Conservation (phyloP, 805 yeast species). For the Candida easanensis region DNA sequence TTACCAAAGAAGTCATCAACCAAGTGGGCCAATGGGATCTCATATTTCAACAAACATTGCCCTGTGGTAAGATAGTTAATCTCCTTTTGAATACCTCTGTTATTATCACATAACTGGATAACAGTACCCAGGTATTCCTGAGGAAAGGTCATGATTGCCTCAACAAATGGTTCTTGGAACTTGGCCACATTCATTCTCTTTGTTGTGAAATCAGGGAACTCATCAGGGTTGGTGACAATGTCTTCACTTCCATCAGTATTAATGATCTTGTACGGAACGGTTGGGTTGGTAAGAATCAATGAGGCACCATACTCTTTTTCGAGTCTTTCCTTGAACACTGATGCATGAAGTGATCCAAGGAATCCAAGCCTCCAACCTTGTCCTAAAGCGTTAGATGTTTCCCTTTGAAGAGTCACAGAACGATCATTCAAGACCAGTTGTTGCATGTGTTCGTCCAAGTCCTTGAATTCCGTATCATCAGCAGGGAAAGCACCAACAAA, state of each 20-base stretch:
- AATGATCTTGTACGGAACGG: constrained; percentile 86
- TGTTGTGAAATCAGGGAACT: constrained; percentile 65
- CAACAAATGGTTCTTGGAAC: constrained; percentile 85
- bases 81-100: constrained; percentile 81
- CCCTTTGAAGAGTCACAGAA: constrained; percentile 84
- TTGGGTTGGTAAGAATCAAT: constrained; percentile 89
- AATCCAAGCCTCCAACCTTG: constrained; percentile 98
- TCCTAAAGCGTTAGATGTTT: constrained; percentile 90
- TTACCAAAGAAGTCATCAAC: constrained; percentile 97
- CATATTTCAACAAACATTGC: constrained; percentile 77
- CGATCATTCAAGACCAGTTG: constrained; percentile 89
- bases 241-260: constrained; percentile 61
- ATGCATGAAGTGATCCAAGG: constrained; percentile 90
- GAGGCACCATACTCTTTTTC: constrained; percentile 94
- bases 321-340: constrained; percentile 87
- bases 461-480: constrained; percentile 86
- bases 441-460: constrained; percentile 84
- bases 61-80: constrained; percentile 74
- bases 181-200: constrained; percentile 41
- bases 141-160: constrained; percentile 87
- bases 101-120: constrained; percentile 79
- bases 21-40: constrained; percentile 80
- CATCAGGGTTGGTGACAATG: constrained; percentile 85
- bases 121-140: constrained; percentile 85
- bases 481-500: constrained; percentile 98